These are phyloP conservation scores for Trichosporon sp. DNA, from an alignment of 1,284 basidiomycete species.

Conservation along the genomic window DNA sequence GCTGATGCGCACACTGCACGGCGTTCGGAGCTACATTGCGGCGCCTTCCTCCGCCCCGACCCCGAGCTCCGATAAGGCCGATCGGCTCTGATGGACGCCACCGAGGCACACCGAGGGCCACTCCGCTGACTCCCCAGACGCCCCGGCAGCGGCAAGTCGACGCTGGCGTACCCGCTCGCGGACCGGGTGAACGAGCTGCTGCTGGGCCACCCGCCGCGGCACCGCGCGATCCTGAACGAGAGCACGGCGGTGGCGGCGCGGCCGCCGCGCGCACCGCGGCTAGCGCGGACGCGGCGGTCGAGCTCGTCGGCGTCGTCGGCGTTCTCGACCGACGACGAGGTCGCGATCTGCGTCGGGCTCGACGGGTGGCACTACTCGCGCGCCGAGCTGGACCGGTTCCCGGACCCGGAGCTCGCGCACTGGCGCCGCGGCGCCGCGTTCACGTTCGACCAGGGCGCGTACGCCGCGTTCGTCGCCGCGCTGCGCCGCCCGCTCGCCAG, in stretches of 20 bases:
- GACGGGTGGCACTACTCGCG: slow-evolving; percentile 55
- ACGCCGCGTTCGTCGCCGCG: slow-evolving; percentile 68
- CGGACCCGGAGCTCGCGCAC: slow-evolving; percentile 65
- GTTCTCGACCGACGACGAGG: slow-evolving; percentile 11
- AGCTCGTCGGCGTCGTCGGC: neutral
- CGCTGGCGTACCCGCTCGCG: slow-evolving; percentile 49
- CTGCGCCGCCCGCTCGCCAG: slow-evolving; percentile 58
- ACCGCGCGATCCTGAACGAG: neutral
- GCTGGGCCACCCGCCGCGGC: slow-evolving; percentile 9
- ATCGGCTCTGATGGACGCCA: neutral
- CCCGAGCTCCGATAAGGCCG: neutral
- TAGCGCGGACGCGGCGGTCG: neutral
- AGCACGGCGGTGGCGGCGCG: slow-evolving; percentile 11
- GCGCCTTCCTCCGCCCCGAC: neutral
- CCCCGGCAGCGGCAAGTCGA: slow-evolving; percentile 55
- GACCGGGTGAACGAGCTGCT: slow-evolving; percentile 41
- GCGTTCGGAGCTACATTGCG: neutral
- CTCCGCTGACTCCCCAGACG: slow-evolving; percentile 18
- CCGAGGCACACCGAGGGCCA: neutral
- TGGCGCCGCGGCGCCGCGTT: slow-evolving; percentile 57
- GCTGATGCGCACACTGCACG: neutral
- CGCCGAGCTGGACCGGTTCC: slow-evolving; percentile 39
- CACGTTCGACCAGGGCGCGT: slow-evolving; percentile 54
- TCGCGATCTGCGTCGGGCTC: slow-evolving; percentile 51
- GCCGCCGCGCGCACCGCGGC: neutral